Percentiles rank a stretch among this genome's conserved stretches.
Evolutionary conservation across 768 basidiomycete genomes (phyloP).

Genomic region (Naematelia aurantialba): DNA sequence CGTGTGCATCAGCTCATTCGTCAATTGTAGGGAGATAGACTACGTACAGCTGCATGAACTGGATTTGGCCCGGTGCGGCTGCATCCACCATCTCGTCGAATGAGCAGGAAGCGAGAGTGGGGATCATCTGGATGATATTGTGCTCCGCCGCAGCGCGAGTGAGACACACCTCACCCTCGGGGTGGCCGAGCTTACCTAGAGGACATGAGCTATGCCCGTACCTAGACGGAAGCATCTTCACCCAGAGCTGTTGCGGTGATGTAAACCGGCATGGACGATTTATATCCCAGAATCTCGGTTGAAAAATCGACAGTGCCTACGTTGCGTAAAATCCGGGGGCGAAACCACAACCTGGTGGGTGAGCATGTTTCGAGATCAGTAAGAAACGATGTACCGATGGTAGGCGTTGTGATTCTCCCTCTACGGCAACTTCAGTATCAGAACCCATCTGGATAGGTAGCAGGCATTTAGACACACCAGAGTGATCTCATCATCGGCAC

Average conservation of each 20-base stretch:
- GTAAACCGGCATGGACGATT: slow-evolving; percentile 71
- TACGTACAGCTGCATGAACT: slow-evolving; percentile 77
- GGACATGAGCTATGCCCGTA: background rate
- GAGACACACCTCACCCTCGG: slow-evolving; percentile 86
- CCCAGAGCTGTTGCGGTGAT: slow-evolving; percentile 57
- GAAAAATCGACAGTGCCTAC: slow-evolving; percentile 80
- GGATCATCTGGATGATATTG: slow-evolving; percentile 78
- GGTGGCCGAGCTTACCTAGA: slow-evolving; percentile 77
- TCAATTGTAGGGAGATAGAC: no score
- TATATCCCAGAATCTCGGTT: slow-evolving; percentile 72
- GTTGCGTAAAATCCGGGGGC: slow-evolving; percentile 76
- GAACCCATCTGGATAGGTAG: background rate
- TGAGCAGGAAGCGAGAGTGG: slow-evolving; percentile 89
- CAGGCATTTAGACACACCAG: slow-evolving; percentile 54
- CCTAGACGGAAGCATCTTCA: background rate
- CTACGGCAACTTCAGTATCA: slow-evolving; percentile 7
- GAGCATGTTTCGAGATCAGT: slow-evolving; percentile 21
- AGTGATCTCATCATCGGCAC: slow-evolving; percentile 74
- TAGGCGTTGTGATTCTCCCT: slow-evolving; percentile 88
- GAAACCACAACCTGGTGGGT: slow-evolving; percentile 79
- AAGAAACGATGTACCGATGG: slow-evolving; percentile 60
- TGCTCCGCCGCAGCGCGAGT: slow-evolving; percentile 83
- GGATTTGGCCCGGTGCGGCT: slow-evolving; percentile 70
- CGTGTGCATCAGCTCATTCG: background rate
- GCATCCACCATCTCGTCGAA: slow-evolving; percentile 95